These are phyloP conservation scores for Geotrichum cucujoidarum DNA, from an alignment of 1,139 yeast species.

Conservation along the genomic window DNA sequence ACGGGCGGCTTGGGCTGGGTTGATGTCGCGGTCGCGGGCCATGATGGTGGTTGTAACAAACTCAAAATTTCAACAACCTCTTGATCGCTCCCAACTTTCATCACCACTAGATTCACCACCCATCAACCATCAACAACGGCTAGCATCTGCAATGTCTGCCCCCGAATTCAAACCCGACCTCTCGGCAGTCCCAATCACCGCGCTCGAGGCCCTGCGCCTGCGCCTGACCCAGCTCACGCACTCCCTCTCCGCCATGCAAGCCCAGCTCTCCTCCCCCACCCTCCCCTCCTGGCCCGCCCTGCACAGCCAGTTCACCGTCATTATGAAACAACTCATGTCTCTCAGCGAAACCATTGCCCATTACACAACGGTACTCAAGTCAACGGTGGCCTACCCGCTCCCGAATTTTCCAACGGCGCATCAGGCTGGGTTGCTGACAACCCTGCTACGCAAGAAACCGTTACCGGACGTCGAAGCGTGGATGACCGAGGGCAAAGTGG, in stretches of 20 bases:
- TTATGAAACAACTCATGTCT: conserved; percentile 73
- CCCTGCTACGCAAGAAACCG: conserved; percentile 77
- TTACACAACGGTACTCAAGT: conserved; percentile 53
- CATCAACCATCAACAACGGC: too few relatives aligned
- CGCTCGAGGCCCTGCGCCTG: conserved; percentile 56
- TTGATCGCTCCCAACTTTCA: neutral
- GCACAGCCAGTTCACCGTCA: conserved; percentile 79
- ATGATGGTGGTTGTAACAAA: conserved; percentile 13
- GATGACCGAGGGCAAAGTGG: conserved; percentile 48
- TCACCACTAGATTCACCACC: neutral
- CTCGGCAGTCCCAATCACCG: conserved; percentile 52
- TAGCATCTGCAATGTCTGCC: too few relatives aligned
- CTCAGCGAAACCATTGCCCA: conserved; percentile 62
- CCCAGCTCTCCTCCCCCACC: conserved; percentile 35
- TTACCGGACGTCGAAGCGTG: conserved; percentile 88
- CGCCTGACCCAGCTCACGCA: conserved; percentile 50
- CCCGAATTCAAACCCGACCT: conserved; percentile 20
- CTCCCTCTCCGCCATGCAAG: conserved; percentile 34
- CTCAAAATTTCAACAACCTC: neutral
- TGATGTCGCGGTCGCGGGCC: conserved; percentile 24
- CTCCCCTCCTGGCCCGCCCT: conserved; percentile 46
- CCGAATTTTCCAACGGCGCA: conserved; percentile 80
- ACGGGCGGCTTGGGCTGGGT: conserved; percentile 30
- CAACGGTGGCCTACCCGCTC: conserved; percentile 76
- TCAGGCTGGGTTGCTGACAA: conserved; percentile 75